phyloP scores from a whole-genome alignment of 345 rosid genomes.

The Eucalyptus viminalis region DNA sequence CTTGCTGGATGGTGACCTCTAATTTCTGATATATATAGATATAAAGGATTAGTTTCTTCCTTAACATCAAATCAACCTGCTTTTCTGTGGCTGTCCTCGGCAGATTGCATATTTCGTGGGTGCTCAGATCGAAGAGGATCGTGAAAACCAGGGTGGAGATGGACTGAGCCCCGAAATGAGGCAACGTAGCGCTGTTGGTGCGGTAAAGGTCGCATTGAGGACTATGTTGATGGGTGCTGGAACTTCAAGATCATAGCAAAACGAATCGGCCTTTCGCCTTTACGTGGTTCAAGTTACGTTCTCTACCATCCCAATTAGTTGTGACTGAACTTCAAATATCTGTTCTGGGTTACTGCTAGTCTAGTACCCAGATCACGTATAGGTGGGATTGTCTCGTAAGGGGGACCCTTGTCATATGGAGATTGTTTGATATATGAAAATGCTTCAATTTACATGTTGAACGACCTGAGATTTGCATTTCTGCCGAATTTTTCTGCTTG shows the following conservation, averaged over 20 bases:
- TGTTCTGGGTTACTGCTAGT: background rate
- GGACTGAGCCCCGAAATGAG: constrained; percentile 59
- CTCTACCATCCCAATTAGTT: background rate
- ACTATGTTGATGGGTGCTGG: constrained; percentile 39
- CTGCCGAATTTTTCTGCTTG: background rate
- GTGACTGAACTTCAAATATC: background rate
- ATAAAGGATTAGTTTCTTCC: background rate
- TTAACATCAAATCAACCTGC: background rate
- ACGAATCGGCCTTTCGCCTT: background rate
- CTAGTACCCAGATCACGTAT: background rate
- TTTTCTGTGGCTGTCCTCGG: background rate
- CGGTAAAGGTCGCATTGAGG: constrained; percentile 83
- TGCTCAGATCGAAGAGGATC: constrained; percentile 58
- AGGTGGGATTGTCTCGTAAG: background rate
- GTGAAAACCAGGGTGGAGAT: constrained; percentile 14
- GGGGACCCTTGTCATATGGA: background rate
- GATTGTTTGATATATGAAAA: background rate
- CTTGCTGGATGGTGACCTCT: background rate
- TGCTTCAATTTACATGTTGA: background rate
- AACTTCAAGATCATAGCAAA: constrained; percentile 20
- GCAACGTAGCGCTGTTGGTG: constrained; percentile 75
- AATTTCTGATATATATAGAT: background rate
- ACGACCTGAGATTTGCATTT: background rate
- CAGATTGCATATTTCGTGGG: constrained; percentile 83
- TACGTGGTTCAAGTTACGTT: background rate